A percentile compares a stretch with the other conserved stretches of the same genome.
Conservation (phyloP, 805 yeast species). For the Kazachstania bromeliacearum region DNA sequence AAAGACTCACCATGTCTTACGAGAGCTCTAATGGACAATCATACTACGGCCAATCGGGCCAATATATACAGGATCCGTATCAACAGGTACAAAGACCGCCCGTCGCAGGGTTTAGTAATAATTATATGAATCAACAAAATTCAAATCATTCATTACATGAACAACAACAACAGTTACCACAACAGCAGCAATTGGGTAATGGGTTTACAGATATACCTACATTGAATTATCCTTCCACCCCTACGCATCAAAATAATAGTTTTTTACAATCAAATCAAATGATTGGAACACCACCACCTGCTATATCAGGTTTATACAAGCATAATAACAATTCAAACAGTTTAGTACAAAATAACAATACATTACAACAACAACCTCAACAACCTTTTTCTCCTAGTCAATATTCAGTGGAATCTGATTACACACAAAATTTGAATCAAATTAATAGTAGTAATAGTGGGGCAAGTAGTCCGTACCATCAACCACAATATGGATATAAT, state of each 20-base stretch:
- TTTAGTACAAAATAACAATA: slow-evolving; percentile 10
- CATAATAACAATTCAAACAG: slow-evolving; percentile 25
- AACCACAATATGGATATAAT: slow-evolving; percentile 17
- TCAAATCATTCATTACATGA: slow-evolving; percentile 33
- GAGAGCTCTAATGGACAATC: slow-evolving; percentile 2
- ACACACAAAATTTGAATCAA: slow-evolving; percentile 8
- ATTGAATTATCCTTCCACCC: slow-evolving; percentile 26
- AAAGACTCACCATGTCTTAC: slow-evolving; percentile 1
- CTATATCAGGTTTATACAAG: slow-evolving; percentile 18
- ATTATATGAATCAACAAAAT: slow-evolving; percentile 31
- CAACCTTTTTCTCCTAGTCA: slow-evolving; percentile 7
- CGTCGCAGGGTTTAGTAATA: slow-evolving; percentile 28
- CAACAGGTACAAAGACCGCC: slow-evolving; percentile 28
- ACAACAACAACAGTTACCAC: slow-evolving; percentile 4
- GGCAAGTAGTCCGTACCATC: slow-evolving; percentile 21
- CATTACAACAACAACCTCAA: slow-evolving; percentile 7
- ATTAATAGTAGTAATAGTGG: slow-evolving; percentile 10
- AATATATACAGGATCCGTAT: slow-evolving; percentile 8
- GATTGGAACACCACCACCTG: slow-evolving; percentile 20
- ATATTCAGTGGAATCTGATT: slow-evolving; percentile 17
- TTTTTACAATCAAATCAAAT: slow-evolving; percentile 8
- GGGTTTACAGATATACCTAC: slow-evolving; percentile 21
- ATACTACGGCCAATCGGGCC: slow-evolving; percentile 3
- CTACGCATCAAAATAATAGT: slow-evolving; percentile 16
- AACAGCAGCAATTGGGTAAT: slow-evolving; percentile 1